These are phyloP conservation scores for Marasmius oreades DNA, from an alignment of 1,284 basidiomycete genomes.

Conservation along the genomic window DNA sequence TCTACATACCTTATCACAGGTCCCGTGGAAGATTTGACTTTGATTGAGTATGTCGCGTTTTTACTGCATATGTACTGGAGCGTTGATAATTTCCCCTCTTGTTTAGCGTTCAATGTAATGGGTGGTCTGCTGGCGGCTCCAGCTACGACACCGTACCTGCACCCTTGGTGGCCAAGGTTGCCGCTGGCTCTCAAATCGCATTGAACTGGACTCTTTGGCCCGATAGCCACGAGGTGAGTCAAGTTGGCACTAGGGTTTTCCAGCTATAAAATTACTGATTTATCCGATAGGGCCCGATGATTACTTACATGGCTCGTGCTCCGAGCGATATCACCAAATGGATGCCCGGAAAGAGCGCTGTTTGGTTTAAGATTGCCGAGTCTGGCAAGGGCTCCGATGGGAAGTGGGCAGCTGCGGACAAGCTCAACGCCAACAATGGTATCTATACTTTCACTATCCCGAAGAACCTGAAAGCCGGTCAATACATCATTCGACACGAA, in stretches of 20 bases:
- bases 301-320: conserved; percentile 23
- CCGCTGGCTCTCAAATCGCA: conserved; percentile 38
- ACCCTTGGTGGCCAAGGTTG: conserved; percentile 38
- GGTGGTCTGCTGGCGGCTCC: conserved; percentile 33
- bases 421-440: conserved; percentile 29
- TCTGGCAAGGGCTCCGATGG: conserved; percentile 35
- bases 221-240: conserved; percentile 34
- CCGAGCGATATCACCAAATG: conserved; percentile 21
- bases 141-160: conserved; percentile 40
- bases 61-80: neutral
- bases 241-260: neutral
- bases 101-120: conserved; percentile 41
- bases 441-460: conserved; percentile 45
- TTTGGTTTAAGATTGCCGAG: conserved; percentile 45
- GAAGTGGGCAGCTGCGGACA: conserved; percentile 36
- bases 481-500: conserved; percentile 50
- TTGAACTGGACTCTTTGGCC: conserved; percentile 53
- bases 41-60: conserved; percentile 28
- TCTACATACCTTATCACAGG: conserved; percentile 17
- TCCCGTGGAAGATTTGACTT: conserved; percentile 32
- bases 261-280: too few relatives aligned
- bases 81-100: conserved; percentile 13
- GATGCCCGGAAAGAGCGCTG: conserved; percentile 26
- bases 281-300: conserved; percentile 16
- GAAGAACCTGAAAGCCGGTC: conserved; percentile 38